Conservation (phyloP, 139 green algal genomes). For the Nannochloris sp. region DNA sequence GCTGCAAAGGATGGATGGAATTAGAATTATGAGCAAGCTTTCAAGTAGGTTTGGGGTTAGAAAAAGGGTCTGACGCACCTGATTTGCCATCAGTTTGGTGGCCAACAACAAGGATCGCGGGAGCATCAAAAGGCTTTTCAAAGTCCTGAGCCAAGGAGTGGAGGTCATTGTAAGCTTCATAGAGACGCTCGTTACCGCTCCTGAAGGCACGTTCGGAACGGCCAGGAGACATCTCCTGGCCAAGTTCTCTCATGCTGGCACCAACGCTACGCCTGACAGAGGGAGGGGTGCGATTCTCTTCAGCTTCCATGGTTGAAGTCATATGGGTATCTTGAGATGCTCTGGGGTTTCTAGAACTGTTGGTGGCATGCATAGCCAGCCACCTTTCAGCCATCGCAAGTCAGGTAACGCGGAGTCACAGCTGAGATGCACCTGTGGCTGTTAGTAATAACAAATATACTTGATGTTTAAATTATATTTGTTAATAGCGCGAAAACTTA, state of each 20-base stretch:
- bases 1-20: constrained; percentile 35
- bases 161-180: constrained; percentile 91
- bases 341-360: constrained; percentile 13
- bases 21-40: no score
- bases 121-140: constrained; percentile 91
- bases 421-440: no score
- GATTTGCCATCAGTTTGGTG: constrained; percentile 97
- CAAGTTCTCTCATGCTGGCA: constrained; percentile 2
- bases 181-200: constrained; percentile 76
- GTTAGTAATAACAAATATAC: no score
- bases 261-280: constrained; percentile 9
- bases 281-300: constrained; percentile 39
- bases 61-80: constrained; percentile 39
- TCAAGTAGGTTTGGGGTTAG: no score
- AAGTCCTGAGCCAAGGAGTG: constrained; percentile 87
- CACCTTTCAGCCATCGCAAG: constrained; percentile 33
- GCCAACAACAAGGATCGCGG: constrained; percentile 90
- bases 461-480: no score
- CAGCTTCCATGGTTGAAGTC: background rate
- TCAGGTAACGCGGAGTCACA: no score
- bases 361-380: constrained; percentile 30
- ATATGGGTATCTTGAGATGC: constrained; percentile 24
- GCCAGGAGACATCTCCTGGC: constrained; percentile 31
- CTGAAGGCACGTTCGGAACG: constrained; percentile 39
- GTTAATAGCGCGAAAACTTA: no score